Conservation (phyloP, 1,284 basidiomycete genomes). For the Fistulina hepatica region DNA sequence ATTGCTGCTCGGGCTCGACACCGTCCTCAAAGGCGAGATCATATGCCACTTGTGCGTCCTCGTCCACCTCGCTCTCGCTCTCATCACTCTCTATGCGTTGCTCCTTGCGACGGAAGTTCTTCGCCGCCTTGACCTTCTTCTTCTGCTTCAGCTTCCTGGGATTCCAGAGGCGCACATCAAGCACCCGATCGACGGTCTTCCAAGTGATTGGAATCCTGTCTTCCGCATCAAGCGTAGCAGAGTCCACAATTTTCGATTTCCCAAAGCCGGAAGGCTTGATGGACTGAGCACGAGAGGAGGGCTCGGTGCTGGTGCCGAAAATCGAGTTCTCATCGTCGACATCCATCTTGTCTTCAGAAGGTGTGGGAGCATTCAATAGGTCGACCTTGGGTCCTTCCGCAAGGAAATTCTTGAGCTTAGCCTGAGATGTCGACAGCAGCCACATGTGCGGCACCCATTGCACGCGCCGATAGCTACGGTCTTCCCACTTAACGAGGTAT, state of each 20-base stretch:
- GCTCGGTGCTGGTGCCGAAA: background rate
- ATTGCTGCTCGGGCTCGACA: constrained; percentile 39
- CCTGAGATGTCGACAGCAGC: constrained; percentile 52
- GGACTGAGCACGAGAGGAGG: constrained; percentile 21
- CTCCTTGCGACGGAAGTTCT: constrained; percentile 14
- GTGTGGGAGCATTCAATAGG: constrained; percentile 38
- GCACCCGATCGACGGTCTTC: constrained; percentile 72
- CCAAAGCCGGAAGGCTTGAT: constrained; percentile 17
- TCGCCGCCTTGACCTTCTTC: constrained; percentile 16
- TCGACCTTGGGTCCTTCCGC: constrained; percentile 57
- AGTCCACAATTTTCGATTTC: constrained; percentile 17
- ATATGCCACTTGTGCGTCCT: constrained; percentile 25
- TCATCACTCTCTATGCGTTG: constrained; percentile 20
- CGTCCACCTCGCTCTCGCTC: constrained; percentile 25
- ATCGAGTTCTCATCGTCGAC: constrained; percentile 9
- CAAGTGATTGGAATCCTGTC: constrained; percentile 58
- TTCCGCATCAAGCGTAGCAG: constrained; percentile 49
- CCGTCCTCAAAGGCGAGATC: constrained; percentile 40
- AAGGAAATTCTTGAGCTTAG: constrained; percentile 72
- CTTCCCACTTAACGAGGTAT: constrained; percentile 84
- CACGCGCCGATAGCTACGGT: constrained; percentile 63
- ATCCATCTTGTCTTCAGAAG: constrained; percentile 25
- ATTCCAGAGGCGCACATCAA: constrained; percentile 63
- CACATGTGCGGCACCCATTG: constrained; percentile 90
- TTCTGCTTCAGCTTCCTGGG: constrained; percentile 25